These are phyloP conservation scores for Mortierella antarctica DNA, from an alignment of 192 early-diverging fungal genomes.

Conservation along the genomic window DNA sequence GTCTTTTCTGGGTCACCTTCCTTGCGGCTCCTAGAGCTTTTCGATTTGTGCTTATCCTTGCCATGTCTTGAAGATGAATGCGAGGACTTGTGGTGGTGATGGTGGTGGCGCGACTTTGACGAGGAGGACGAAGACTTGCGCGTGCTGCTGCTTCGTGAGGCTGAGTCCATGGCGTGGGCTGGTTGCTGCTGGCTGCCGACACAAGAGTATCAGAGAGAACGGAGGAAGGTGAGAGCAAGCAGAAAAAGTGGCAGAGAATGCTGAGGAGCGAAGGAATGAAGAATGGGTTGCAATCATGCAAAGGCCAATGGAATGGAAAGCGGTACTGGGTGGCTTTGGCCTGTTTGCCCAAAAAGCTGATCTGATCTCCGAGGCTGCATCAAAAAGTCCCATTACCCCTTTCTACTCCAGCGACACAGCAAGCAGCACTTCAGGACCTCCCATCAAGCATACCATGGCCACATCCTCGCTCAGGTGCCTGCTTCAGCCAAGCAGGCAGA, in stretches of 20 bases:
- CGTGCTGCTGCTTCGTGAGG: conserved; percentile 34
- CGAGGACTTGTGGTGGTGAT: conserved; percentile 22
- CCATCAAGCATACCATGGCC: not conserved
- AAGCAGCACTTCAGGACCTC: not conserved
- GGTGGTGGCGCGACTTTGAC: conserved; percentile 36
- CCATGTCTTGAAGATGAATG: conserved; percentile 19
- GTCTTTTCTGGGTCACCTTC: not conserved
- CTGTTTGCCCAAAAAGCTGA: not conserved
- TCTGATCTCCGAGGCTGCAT: not conserved
- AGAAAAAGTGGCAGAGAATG: not conserved
- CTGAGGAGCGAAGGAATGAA: not conserved
- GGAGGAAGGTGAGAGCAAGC: not conserved
- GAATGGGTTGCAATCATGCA: not conserved
- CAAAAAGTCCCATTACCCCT: not conserved
- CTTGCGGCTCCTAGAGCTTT: conserved; percentile 2
- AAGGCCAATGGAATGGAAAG: not conserved
- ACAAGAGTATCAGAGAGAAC: not conserved
- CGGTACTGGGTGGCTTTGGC: conserved; percentile 1
- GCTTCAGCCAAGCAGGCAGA: not conserved
- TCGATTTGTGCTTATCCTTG: conserved; percentile 7
- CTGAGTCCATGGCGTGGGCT: conserved; percentile 26
- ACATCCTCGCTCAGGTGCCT: not conserved
- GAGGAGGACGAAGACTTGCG: conserved; percentile 47
- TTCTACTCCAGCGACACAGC: not conserved
- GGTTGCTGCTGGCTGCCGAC: no score